Evolutionary conservation across 2,329 filamentous ascomycete genomes (phyloP), one percentile per base, ranked within the genome.

Genomic region (Phialocephala subalpina): DNA sequence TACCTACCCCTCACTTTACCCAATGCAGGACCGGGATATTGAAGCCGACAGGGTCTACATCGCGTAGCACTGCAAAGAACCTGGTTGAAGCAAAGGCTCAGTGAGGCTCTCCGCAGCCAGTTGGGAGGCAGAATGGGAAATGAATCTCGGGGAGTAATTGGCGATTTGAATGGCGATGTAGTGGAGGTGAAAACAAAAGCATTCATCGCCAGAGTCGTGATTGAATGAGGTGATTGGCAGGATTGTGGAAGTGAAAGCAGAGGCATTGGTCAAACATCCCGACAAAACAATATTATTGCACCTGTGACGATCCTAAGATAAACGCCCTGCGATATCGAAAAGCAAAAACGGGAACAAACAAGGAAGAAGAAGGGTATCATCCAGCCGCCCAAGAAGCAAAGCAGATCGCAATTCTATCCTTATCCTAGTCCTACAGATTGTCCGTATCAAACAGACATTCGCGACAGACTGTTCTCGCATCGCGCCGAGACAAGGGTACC

Each of bases 341-440:
- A 18, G 40, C 2, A 42, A n/a, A 18, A 42, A n/a, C 16, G 2
- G 18, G 16, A n/a, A 11, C 7, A 18, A n/a, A 49, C 8, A 11
- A 49, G 45, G 20, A 49, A 22, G n/a, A n/a, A 18, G 11, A 49
- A 49, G 45, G 45, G 45, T 49, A 49, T 49, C 45, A 22, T 49
- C 45, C n/a, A 49, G 45, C 45, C 45, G 45, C 45, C n/a, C 40
- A 42, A 42, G 40, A 42, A 49, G n/a, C n/a, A 22, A 49, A 49
- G 45, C n/a, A 49, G 11, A 49, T 49, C 45, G n/a, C 18, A 8
- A 20, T 42, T 49, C 45, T 49, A 49, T 49, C n/a, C n/a, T 49
- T 49, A 49, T 49, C n/a, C 45, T 49, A 49, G n/a, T 49, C 45
- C 45, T 49, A 49, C 45, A 49, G 45, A 22, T 49, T 25, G n/a